Evolutionary conservation across 108 stramenopile species (phyloP).

Genomic region (Pseudonitzschia delicatissima): DNA sequence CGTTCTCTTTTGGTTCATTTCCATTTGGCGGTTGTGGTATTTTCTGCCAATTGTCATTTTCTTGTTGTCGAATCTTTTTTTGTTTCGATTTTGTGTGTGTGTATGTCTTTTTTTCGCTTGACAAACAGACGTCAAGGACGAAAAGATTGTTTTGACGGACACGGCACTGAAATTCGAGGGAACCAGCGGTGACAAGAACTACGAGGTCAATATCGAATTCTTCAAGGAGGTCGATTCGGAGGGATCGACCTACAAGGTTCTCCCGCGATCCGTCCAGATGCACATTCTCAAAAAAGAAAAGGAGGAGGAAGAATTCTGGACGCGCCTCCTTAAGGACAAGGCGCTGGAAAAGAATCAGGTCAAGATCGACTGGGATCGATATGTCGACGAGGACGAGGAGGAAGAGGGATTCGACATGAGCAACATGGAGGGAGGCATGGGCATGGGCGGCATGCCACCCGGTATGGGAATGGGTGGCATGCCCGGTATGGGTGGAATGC

Average conservation of each 20-base stretch:
- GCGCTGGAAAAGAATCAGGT: slow-evolving; percentile 92
- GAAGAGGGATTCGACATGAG: slow-evolving; percentile 72
- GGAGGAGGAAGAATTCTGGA: slow-evolving; percentile 84
- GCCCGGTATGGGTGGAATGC: slow-evolving; percentile 56
- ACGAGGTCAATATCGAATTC: slow-evolving; percentile 86
- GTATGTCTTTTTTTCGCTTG: background rate
- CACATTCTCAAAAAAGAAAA: slow-evolving; percentile 83
- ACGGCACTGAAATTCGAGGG: slow-evolving; percentile 79
- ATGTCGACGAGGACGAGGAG: slow-evolving; percentile 94
- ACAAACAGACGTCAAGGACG: slow-evolving; percentile 93
- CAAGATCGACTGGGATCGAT: slow-evolving; percentile 94
- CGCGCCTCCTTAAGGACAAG: slow-evolving; percentile 88
- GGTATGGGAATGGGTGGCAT: slow-evolving; percentile 71
- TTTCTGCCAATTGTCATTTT: too few relatives aligned
- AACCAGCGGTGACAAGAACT: slow-evolving; percentile 71
- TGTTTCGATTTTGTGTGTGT: too few relatives aligned
- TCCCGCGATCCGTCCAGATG: slow-evolving; percentile 90
- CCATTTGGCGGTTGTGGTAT: too few relatives aligned
- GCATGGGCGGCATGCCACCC: slow-evolving; percentile 53
- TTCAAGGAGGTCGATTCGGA: slow-evolving; percentile 83
- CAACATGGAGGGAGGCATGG: slow-evolving; percentile 79
- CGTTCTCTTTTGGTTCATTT: too few relatives aligned
- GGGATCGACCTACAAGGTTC: slow-evolving; percentile 88
- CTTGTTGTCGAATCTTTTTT: too few relatives aligned
- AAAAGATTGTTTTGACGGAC: slow-evolving; percentile 82